Base-by-base conservation (phyloP, 805 yeast genomes). In the Suhomyces tanzawaensis region DNA sequence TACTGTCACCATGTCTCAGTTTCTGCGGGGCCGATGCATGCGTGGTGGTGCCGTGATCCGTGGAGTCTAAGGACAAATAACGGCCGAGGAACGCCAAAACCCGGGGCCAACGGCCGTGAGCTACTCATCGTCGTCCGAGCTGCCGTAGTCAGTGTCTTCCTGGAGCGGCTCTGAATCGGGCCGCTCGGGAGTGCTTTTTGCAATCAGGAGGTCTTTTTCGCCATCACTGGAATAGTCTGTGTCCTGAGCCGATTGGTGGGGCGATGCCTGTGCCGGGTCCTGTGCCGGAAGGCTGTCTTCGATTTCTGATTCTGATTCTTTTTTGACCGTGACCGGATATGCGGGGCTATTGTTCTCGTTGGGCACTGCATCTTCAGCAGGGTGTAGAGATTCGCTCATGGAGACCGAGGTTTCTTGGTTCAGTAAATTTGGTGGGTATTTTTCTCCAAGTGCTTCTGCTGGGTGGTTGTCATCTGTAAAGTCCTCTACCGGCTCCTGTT, bases 271-370 rank as follows among this genome's bases (percentile, higher is more conserved):
- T n/a, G n/a, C n/a, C n/a, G n/a, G n/a, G n/a, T n/a, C n/a, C n/a
- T 17, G 31, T 19, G 24, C n/a, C 24, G 33, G n/a, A 19, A n/a
- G 15, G 8, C 33, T 15, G 19, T 17, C 8, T 8, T 19, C 33
- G 33, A 30, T 21, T 6, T 19, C 11, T 16, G 6, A n/a, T 3
- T 19, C 23, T 11, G 19, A 13, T 17, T 32, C 43, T 50, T 13
- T 43, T 37, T 35, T 53, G 40, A 26, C 41, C 22, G 7, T 42
- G 32, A n/a, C 27, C 36, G 13, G 42, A 40, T 24, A n/a, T n/a
- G n/a, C n/a, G n/a, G n/a, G n/a, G n/a, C 37, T 40, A 35, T 42
- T 34, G 25, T 26, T 19, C 36, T 14, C 29, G 41, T 29, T 17
- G 37, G 39, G 15, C 40, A 45, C 12, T 38, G 24, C 30, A 19